Percentiles rank a stretch among this genome's conserved stretches.
These are phyloP conservation scores for Kuraishia piskuri DNA, from an alignment of 805 yeast species.

Conservation along the genomic window DNA sequence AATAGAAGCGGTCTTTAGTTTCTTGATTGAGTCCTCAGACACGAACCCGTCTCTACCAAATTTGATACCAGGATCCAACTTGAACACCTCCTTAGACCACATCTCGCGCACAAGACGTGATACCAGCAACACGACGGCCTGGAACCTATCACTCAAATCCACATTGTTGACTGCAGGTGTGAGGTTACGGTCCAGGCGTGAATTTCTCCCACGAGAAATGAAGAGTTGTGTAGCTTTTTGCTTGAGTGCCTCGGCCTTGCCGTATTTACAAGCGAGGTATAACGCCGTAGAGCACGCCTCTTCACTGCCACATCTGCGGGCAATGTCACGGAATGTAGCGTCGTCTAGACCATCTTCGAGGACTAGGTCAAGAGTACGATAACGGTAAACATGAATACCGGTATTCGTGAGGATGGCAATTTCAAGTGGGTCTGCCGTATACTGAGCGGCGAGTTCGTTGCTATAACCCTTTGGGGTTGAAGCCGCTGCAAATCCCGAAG, in stretches of 20 bases:
- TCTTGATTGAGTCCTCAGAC: constrained; percentile 29
- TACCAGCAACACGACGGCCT: constrained; percentile 73
- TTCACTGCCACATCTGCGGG: constrained; percentile 72
- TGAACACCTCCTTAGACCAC: constrained; percentile 72
- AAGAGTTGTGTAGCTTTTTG: constrained; percentile 41
- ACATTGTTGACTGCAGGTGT: constrained; percentile 57
- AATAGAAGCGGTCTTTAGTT: constrained; percentile 29
- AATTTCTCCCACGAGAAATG: constrained; percentile 45
- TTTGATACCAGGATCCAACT: constrained; percentile 21
- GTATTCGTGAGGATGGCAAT: constrained; percentile 78
- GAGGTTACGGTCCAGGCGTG: constrained; percentile 27
- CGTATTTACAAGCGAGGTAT: constrained; percentile 71
- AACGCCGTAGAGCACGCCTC: constrained; percentile 89
- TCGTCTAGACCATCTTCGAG: constrained; percentile 60
- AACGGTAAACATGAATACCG: constrained; percentile 69
- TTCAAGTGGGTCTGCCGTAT: constrained; percentile 53
- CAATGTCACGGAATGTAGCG: constrained; percentile 56
- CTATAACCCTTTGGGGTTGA: constrained; percentile 74
- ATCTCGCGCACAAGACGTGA: constrained; percentile 70
- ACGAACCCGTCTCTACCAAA: constrained; percentile 27
- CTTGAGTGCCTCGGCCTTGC: constrained; percentile 41
- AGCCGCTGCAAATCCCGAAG: constrained; percentile 66
- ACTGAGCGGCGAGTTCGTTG: constrained; percentile 82
- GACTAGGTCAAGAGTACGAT: constrained; percentile 73
- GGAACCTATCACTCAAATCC: constrained; percentile 84